Evolutionary conservation across 1,139 yeast species (phyloP), one percentile per base, ranked within the genome.

Genomic region (Nakaseomyces uthaithaninus): DNA sequence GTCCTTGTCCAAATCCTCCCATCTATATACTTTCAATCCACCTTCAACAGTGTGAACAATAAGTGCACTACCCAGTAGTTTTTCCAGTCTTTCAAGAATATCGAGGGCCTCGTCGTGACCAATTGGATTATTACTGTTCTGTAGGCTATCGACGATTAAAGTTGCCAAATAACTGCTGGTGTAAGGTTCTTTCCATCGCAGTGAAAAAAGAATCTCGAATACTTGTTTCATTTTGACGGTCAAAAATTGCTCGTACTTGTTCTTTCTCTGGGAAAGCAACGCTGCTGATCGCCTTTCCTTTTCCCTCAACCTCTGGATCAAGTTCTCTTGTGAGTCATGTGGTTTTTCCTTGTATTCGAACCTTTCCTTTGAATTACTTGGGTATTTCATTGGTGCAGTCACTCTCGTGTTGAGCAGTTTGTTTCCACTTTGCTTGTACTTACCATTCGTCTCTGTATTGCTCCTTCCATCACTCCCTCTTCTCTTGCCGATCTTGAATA

Each of bases 221-320:
- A 63, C 62, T 35, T 60, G 65, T 2, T 57, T 62, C 33, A 69
- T 50, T 49, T 75, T 76, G 3, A 71, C 67, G 4, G 57, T 50
- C 10, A 76, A 51, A 45, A 64, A 71, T 18, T 54, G 48, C 4
- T 65, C 51, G 44, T 71, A 64, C 36, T 64, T 64, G 20, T 53
- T 44, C 45, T 70, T 67, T 2, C 58, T 45, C 35, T 55, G 54
- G 3, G 52, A 48, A 17, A 58, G 39, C 15, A 55, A 31, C 8
- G 51, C 52, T 2, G 54, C 47, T 0, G 60, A 54, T 17, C 51
- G 45, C 31, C 54, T 47, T 33, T 58, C 61, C 23, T 52, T 52
- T 28, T 50, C 54, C 12, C 60, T 45, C 12, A 59, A 45, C 33
- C 61, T 46, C 26, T 51, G 53, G 27, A 59, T 37, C 11, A 50